A percentile compares a stretch with the other conserved stretches of the same genome.
phyloP scores from a whole-genome alignment of 2,329 filamentous ascomycete genomes.

The Aspergillus fructus region DNA sequence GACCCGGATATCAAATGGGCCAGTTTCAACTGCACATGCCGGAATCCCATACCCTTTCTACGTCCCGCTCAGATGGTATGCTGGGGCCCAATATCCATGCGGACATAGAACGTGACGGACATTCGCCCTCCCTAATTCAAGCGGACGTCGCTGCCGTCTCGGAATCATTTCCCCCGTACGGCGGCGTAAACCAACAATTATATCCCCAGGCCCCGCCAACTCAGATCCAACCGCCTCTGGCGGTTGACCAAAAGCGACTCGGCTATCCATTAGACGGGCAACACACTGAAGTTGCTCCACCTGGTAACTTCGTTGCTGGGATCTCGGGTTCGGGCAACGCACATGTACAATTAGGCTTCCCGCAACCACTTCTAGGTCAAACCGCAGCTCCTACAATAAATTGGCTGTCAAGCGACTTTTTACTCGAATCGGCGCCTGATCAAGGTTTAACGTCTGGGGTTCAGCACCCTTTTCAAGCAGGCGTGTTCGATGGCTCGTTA shows the following conservation, averaged over 20 bases:
- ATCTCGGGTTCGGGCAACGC: conserved; percentile 19
- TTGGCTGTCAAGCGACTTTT: conserved; percentile 37
- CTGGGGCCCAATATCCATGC: neutral
- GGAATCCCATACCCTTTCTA: conserved; percentile 1
- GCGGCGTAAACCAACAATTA: conserved; percentile 4
- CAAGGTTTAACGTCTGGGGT: conserved; percentile 12
- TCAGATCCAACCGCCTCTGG: conserved; percentile 7
- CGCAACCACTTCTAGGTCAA: conserved; percentile 26
- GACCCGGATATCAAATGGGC: conserved; percentile 15
- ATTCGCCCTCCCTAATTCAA: conserved; percentile 4
- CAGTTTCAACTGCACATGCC: conserved; percentile 26
- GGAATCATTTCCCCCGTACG: conserved; percentile 17
- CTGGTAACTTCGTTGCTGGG: conserved; percentile 18
- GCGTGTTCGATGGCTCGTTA: conserved; percentile 18
- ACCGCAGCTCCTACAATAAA: conserved; percentile 34
- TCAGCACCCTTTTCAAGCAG: conserved; percentile 20
- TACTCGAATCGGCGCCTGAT: conserved; percentile 19
- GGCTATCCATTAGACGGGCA: conserved; percentile 10
- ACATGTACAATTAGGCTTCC: conserved; percentile 24
- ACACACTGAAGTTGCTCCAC: conserved; percentile 10
- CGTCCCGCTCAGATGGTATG: conserved; percentile 7
- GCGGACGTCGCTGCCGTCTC: conserved; percentile 8
- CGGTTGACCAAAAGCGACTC: conserved; percentile 7
- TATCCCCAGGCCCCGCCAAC: conserved; percentile 16
- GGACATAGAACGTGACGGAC: neutral